Base-by-base conservation (phyloP, 805 yeast genomes). In the Brettanomyces naardenensis region DNA sequence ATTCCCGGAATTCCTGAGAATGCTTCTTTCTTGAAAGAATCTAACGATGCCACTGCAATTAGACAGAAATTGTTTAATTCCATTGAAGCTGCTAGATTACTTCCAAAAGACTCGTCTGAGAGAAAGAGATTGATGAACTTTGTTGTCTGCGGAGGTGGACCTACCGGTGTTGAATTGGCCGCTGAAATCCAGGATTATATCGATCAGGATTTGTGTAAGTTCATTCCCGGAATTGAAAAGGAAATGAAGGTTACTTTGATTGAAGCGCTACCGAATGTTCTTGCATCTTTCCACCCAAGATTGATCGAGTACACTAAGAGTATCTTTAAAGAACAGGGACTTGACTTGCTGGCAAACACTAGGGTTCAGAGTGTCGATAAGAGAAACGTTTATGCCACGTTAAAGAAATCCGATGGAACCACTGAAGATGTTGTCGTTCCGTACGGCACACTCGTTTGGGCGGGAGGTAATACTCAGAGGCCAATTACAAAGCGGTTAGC, bases 121-220 rank as follows among this genome's bases (percentile, higher is more conserved):
- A 78, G 97, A 64, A 75, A 78, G 64, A 77, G 95, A 61, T 72
- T 90, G 52, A 73, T 89, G 58, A 82, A 80, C 45, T 80, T 88
- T 52, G 90, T 90, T 45, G 95, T 90, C 45, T 94, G 92, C 49
- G 97, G 97, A 54, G 97, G 97, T 64, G 97, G 97, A 47, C 97
- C 97, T 59, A 89, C 97, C 31, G 97, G 97, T 68, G 96, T 89
- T 45, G 97, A 88, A 66, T 83, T 88, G 53, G 96, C 97, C 49
- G 97, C 95, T 55, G 97, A 90, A 65, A 68, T 89, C 52, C 94
- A 84, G 66, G 97, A 89, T 64, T 90, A 85, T 64, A 83, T 88
- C 45, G 88, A 84, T 61, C 94, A 89, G 62, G 97, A 89, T 63
- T 71, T 89, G 64, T 65, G 68, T 52, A 84, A 80, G 64, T 85